Percentiles rank a stretch among this genome's conserved stretches.
phyloP scores from a whole-genome alignment of 2,329 filamentous ascomycete species.

The Dactylellina sp. region DNA sequence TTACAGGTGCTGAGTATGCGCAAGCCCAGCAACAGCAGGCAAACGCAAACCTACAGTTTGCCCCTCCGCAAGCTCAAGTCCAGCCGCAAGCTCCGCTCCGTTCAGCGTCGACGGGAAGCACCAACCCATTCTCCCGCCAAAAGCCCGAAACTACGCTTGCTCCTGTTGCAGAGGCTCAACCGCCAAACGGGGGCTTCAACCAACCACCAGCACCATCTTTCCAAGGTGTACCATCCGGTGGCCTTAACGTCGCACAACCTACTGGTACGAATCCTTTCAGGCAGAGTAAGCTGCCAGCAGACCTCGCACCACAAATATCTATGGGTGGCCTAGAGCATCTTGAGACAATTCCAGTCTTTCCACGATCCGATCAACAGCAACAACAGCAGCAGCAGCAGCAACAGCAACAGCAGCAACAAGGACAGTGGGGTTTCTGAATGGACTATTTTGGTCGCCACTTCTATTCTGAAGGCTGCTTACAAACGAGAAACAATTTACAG shows the following conservation, averaged over 20 bases:
- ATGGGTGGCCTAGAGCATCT: conserved; percentile 82
- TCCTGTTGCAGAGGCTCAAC: conserved; percentile 51
- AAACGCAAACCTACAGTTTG: conserved; percentile 51
- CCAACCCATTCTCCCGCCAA: conserved; percentile 57
- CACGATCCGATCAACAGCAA: conserved; percentile 72
- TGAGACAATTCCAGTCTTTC: conserved; percentile 85
- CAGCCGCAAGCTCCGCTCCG: conserved; percentile 33
- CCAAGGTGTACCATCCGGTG: conserved; percentile 58
- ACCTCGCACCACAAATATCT: conserved; percentile 70
- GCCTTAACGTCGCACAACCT: conserved; percentile 53
- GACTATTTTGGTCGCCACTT: not conserved
- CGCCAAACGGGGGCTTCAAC: conserved; percentile 60
- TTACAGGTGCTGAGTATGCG: conserved; percentile 28
- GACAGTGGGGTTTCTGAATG: conserved; percentile 38
- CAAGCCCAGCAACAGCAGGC: conserved; percentile 36
- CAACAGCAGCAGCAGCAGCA: conserved; percentile 65
- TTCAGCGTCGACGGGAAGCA: conserved; percentile 54
- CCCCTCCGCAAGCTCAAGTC: conserved; percentile 37
- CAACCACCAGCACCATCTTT: conserved; percentile 57
- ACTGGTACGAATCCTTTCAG: conserved; percentile 80
- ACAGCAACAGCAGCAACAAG: conserved; percentile 66
- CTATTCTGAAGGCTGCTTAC: conserved; percentile 7
- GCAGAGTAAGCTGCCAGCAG: conserved; percentile 89
- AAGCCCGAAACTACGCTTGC: conserved; percentile 43
- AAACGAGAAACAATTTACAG: not conserved